These are phyloP conservation scores for Ascochyta clinopodiicola DNA, from an alignment of 2,329 filamentous ascomycete genomes.

Conservation along the genomic window DNA sequence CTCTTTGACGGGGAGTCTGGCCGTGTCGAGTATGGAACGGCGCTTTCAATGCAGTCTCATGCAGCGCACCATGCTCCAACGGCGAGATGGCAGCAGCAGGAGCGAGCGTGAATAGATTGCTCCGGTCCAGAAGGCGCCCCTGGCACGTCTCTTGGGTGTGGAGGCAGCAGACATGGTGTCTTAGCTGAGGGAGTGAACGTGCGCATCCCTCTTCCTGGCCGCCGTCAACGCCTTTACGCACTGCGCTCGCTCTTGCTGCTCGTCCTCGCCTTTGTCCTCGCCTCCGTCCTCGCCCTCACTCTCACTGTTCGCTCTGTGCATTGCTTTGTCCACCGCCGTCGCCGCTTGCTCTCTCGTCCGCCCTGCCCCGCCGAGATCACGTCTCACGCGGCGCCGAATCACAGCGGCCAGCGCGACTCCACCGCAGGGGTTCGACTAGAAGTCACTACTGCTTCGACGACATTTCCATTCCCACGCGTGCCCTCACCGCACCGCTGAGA, in stretches of 20 bases:
- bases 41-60: neutral
- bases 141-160: constrained; percentile 14
- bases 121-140: constrained; percentile 11
- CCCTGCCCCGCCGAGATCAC: constrained; percentile 6
- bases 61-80: neutral
- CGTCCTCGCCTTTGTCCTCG: neutral
- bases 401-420: constrained; percentile 25
- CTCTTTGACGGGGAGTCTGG: constrained; percentile 14
- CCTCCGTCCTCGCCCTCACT: neutral
- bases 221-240: constrained; percentile 8
- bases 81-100: neutral
- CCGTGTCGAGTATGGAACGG: neutral
- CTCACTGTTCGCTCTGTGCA: neutral
- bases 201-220: constrained; percentile 14
- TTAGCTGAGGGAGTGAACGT: constrained; percentile 12
- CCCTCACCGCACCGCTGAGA: constrained; percentile 11
- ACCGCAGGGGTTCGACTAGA: constrained; percentile 31
- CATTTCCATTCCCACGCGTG: constrained; percentile 18
- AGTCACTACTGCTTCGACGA: constrained; percentile 14
- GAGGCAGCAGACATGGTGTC: constrained; percentile 8
- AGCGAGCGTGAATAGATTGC: constrained; percentile 12
- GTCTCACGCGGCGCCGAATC: constrained; percentile 22
- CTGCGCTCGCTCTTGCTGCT: constrained; percentile 7
- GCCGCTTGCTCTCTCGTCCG: too few species aligned
- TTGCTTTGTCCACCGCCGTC: neutral